Evolutionary conservation across 2,329 filamentous ascomycete genomes (phyloP).

Genomic region (Claviceps arundinis): DNA sequence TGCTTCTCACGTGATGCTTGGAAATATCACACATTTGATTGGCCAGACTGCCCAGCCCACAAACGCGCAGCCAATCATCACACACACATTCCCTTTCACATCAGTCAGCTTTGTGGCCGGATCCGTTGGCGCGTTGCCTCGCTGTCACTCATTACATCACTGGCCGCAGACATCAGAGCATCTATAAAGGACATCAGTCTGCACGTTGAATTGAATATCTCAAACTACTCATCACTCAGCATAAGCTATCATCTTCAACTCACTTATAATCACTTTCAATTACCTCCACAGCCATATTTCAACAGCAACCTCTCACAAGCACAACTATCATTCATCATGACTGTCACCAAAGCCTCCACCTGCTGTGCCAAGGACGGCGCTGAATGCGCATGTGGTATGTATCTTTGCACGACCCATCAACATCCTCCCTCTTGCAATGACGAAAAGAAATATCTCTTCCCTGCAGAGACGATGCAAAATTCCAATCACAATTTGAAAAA

Average conservation of each 20-base stretch:
- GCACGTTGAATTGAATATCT: neutral
- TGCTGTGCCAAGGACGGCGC: conserved; percentile 42
- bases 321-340: conserved; percentile 17
- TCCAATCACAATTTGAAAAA: too few species aligned
- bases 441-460: too few species aligned
- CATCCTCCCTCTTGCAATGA: too few species aligned
- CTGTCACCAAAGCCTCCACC: conserved; percentile 29
- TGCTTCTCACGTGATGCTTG: neutral
- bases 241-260: neutral
- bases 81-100: neutral
- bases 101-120: neutral
- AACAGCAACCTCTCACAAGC: neutral
- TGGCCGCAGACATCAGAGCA: neutral
- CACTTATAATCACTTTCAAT: neutral
- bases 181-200: conserved; percentile 1
- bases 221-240: neutral
- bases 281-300: neutral
- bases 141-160: neutral
- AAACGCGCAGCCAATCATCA: neutral
- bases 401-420: too few species aligned
- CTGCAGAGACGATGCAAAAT: too few species aligned
- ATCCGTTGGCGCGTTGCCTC: neutral
- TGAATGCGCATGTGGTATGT: conserved; percentile 46
- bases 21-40: neutral
- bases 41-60: neutral